These are phyloP conservation scores for Prunus davidiana DNA, from an alignment of 306 rosid genomes.

Conservation along the genomic window DNA sequence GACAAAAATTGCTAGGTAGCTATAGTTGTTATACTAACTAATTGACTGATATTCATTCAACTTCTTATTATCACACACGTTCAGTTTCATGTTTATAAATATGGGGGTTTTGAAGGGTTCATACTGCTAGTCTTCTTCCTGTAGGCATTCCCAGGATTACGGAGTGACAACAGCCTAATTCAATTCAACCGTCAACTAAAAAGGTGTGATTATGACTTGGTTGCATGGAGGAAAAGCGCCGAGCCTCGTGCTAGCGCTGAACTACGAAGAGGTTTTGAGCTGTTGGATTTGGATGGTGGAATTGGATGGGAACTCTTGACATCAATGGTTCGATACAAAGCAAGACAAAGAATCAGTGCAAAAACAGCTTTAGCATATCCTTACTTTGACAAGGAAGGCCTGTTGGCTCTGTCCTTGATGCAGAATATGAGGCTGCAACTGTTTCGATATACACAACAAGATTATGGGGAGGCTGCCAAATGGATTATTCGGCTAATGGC, in stretches of 20 bases:
- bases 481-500: constrained; percentile 84
- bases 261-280: constrained; percentile 74
- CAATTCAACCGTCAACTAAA: constrained; percentile 90
- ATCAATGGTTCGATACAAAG: constrained; percentile 84
- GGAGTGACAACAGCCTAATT: constrained; percentile 70
- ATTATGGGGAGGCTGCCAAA: constrained; percentile 78
- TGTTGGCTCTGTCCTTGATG: constrained; percentile 76
- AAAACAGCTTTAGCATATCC: constrained; percentile 90
- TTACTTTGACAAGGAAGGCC: constrained; percentile 76
- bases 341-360: constrained; percentile 86
- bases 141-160: constrained; percentile 74
- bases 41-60: constrained; percentile 1
- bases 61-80: neutral
- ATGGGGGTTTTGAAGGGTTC: constrained; percentile 15
- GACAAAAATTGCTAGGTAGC: constrained; percentile 14
- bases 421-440: constrained; percentile 71
- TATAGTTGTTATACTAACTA: constrained; percentile 14
- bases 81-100: neutral
- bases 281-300: constrained; percentile 91
- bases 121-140: constrained; percentile 21
- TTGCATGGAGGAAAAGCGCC: constrained; percentile 64
- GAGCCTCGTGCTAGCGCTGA: constrained; percentile 73
- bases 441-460: constrained; percentile 83
- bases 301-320: constrained; percentile 92
- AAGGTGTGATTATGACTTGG: constrained; percentile 88